These are phyloP conservation scores for Cercospora citrullina DNA, from an alignment of 2,329 filamentous ascomycete genomes.

Conservation along the genomic window DNA sequence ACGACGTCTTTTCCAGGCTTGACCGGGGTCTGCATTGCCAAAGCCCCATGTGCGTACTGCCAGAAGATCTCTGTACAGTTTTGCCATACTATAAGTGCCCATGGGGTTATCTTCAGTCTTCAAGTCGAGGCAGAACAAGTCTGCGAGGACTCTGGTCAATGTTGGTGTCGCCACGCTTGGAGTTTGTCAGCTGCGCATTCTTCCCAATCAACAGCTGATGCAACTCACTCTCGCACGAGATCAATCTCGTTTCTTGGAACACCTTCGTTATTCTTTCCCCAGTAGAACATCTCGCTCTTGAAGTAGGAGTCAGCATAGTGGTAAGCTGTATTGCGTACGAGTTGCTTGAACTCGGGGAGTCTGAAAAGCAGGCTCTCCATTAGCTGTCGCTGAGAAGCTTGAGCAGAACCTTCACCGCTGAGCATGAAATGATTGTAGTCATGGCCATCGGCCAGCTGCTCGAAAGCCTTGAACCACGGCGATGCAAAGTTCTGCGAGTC, in stretches of 20 bases:
- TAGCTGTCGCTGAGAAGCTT: neutral
- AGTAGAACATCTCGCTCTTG: neutral
- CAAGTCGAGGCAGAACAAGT: neutral
- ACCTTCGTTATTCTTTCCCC: neutral
- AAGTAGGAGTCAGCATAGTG: neutral
- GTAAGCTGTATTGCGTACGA: neutral
- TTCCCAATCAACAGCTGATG: neutral
- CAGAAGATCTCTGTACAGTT: neutral
- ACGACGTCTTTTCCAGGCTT: neutral
- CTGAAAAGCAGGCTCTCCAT: neutral
- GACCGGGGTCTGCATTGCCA: neutral
- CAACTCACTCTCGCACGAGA: neutral
- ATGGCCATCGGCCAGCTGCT: neutral
- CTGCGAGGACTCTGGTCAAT: neutral
- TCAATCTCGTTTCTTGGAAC: neutral
- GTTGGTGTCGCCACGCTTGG: neutral
- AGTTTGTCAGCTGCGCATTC: neutral
- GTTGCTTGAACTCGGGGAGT: neutral
- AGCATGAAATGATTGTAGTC: neutral
- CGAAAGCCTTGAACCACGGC: neutral
- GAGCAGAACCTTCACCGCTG: neutral
- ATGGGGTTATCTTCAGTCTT: neutral
- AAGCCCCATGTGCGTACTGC: neutral
- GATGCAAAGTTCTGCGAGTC: neutral
- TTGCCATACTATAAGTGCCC: neutral